A percentile compares a stretch with the other conserved stretches of the same genome.
Evolutionary conservation across 352 stramenopile genomes (phyloP).

Genomic region (Blastocystis sp.): DNA sequence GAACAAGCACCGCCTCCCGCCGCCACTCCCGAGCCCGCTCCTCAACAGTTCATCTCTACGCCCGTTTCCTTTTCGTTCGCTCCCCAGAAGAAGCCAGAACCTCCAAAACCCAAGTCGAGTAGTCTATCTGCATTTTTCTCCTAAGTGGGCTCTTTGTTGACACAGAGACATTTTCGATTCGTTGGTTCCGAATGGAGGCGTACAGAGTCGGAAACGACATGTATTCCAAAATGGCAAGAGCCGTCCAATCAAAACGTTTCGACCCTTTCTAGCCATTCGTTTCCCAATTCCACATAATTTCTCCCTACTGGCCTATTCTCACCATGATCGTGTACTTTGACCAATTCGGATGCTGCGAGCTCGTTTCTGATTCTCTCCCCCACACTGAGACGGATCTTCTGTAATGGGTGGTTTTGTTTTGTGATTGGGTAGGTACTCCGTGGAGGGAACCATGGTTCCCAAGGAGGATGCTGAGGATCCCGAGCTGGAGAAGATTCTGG

Average conservation of each 20-base stretch:
- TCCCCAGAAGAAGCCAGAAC: neutral
- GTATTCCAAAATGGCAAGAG: neutral
- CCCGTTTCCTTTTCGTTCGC: neutral
- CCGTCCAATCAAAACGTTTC: neutral
- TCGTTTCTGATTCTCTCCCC: constrained; percentile 54
- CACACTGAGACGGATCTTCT: constrained; percentile 51
- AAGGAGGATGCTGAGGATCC: constrained; percentile 57
- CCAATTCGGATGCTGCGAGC: constrained; percentile 54
- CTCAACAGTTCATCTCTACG: constrained; percentile 13
- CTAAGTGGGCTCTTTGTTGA: neutral
- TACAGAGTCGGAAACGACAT: too few species aligned
- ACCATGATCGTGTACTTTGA: constrained; percentile 55
- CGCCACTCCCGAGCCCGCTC: neutral
- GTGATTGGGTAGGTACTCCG: constrained; percentile 48
- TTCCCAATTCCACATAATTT: neutral
- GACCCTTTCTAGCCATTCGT: constrained; percentile 25
- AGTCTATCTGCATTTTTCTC: constrained; percentile 12
- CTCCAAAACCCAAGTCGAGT: neutral
- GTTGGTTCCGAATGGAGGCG: too few species aligned
- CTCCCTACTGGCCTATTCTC: neutral
- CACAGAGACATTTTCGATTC: neutral
- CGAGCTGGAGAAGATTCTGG: constrained; percentile 53
- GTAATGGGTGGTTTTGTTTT: neutral
- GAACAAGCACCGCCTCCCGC: neutral
- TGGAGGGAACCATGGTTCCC: constrained; percentile 50